These are phyloP conservation scores for Geotrichum klebahnii DNA, from an alignment of 1,139 yeast genomes.

Conservation along the genomic window DNA sequence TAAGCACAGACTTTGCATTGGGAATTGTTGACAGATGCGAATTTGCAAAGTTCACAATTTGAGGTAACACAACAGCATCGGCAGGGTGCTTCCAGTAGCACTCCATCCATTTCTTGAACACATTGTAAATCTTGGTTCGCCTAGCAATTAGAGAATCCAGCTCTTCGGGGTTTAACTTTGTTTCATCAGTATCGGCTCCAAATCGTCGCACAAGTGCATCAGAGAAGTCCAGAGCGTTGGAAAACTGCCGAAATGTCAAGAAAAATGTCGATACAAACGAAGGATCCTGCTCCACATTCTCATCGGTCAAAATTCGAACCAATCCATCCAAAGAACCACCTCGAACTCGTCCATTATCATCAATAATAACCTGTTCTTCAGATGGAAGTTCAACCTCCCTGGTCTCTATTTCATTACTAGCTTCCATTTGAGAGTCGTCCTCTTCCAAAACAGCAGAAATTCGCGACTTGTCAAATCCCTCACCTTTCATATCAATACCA, in stretches of 20 bases:
- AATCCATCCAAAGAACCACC: constrained; percentile 81
- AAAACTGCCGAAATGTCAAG: constrained; percentile 72
- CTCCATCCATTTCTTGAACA: constrained; percentile 80
- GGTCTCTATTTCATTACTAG: not conserved
- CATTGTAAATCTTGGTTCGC: constrained; percentile 60
- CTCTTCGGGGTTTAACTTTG: not conserved
- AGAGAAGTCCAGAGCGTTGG: constrained; percentile 63
- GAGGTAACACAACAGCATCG: constrained; percentile 61
- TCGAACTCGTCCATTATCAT: constrained; percentile 50
- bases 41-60: constrained; percentile 70
- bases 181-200: constrained; percentile 38
- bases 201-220: constrained; percentile 67
- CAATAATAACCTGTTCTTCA: constrained; percentile 42
- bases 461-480: not conserved
- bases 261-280: constrained; percentile 73
- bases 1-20: constrained; percentile 28
- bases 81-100: constrained; percentile 71
- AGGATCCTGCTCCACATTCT: constrained; percentile 57
- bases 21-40: constrained; percentile 40
- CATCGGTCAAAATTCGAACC: constrained; percentile 69
- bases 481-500: not conserved
- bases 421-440: not conserved
- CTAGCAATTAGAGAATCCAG: constrained; percentile 50
- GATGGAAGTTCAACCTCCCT: constrained; percentile 19
- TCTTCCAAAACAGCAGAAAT: constrained; percentile 14